Conservation (phyloP, 179 eudicot species). For the Spinacia oleracea region DNA sequence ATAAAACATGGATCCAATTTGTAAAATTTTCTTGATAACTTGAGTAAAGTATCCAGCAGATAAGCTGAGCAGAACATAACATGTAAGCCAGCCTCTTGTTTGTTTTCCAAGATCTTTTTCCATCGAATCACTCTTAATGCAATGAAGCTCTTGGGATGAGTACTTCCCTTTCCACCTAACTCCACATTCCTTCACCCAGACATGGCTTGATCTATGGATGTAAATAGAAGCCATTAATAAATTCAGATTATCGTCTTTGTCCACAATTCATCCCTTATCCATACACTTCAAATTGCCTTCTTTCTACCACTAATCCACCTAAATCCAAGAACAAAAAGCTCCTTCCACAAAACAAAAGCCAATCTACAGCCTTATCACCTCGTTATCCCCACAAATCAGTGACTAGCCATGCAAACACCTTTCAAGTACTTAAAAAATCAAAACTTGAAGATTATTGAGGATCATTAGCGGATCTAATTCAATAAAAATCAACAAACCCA, state of each 20-base stretch:
- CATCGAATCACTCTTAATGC: not conserved
- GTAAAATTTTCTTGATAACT: not conserved
- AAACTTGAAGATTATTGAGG: not conserved
- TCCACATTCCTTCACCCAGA: not conserved
- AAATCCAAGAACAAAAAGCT: not conserved
- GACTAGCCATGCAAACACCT: not conserved
- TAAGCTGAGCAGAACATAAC: not conserved
- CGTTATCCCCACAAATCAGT: not conserved
- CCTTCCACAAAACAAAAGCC: not conserved
- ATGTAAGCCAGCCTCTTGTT: not conserved
- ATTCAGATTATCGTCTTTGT: not conserved
- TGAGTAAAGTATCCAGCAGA: not conserved
- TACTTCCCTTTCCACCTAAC: not conserved
- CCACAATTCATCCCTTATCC: not conserved
- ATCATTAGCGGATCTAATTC: conserved; percentile 22
- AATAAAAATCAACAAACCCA: conserved; percentile 5
- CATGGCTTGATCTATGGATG: not conserved
- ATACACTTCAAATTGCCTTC: not conserved
- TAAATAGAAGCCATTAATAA: not conserved
- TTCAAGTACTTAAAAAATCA: not conserved
- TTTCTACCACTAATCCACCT: not conserved
- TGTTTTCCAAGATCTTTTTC: not conserved
- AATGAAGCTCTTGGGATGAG: not conserved
- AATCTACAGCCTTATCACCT: not conserved
- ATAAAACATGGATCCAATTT: not conserved